These are phyloP conservation scores for Coccomyxa sp. DNA, from an alignment of 139 green algal species.

Conservation along the genomic window DNA sequence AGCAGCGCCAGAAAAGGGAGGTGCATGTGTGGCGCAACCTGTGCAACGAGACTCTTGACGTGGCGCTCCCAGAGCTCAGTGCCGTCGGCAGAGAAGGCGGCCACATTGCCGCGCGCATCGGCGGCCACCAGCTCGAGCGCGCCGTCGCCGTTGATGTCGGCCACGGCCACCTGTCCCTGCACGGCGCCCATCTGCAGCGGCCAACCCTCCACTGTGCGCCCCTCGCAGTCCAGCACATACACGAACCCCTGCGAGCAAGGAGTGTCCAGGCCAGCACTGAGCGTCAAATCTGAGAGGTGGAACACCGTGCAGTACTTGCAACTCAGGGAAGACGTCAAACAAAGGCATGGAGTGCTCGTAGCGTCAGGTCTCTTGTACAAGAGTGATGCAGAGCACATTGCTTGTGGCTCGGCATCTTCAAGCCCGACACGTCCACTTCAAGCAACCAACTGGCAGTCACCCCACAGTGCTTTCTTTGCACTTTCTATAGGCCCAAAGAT, in stretches of 20 bases:
- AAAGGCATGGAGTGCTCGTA: too few relatives aligned
- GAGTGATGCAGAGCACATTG: too few relatives aligned
- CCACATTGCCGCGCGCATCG: conserved; percentile 87
- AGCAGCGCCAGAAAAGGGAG: neutral
- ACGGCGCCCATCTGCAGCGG: conserved; percentile 94
- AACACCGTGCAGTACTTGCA: too few relatives aligned
- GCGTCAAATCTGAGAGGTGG: too few relatives aligned
- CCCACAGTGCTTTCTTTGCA: too few relatives aligned
- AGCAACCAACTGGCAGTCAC: too few relatives aligned
- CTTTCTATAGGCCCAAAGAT: too few relatives aligned
- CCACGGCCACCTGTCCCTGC: conserved; percentile 84
- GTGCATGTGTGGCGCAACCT: conserved; percentile 17
- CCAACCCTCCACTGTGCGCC: conserved; percentile 59
- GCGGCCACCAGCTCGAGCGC: conserved; percentile 80
- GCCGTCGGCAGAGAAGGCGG: conserved; percentile 60
- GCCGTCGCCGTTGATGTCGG: conserved; percentile 89
- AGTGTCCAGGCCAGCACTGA: too few relatives aligned
- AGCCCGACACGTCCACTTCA: neutral
- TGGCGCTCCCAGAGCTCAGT: conserved; percentile 92
- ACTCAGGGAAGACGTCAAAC: too few relatives aligned
- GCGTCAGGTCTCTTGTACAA: too few relatives aligned
- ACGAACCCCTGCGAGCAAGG: conserved; percentile 70
- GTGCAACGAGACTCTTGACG: conserved; percentile 56
- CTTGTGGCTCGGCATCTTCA: neutral
- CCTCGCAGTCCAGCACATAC: conserved; percentile 82